These are phyloP conservation scores for Blastomyces parvus DNA, from an alignment of 2,329 filamentous ascomycete species.

Conservation along the genomic window DNA sequence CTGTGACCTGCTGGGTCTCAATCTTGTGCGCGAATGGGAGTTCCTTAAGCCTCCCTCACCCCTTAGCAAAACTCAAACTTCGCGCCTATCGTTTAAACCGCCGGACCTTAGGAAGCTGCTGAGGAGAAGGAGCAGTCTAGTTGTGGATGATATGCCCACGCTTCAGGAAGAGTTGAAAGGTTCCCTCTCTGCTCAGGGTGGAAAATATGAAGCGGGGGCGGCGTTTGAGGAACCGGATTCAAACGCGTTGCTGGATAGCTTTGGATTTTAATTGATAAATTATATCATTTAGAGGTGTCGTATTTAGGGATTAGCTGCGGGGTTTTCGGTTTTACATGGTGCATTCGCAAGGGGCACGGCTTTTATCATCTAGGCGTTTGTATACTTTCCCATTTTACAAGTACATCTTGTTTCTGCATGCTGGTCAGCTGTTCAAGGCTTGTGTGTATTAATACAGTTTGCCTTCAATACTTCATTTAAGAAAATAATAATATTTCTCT, in stretches of 20 bases:
- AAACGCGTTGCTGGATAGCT: slow-evolving; percentile 78
- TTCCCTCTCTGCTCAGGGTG: slow-evolving; percentile 23
- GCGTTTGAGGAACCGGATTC: slow-evolving; percentile 90
- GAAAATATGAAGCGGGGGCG: slow-evolving; percentile 55
- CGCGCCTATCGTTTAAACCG: slow-evolving; percentile 19
- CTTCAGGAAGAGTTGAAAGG: slow-evolving; percentile 32
- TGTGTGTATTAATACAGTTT: not conserved
- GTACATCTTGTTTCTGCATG: not conserved
- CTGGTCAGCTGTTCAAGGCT: not conserved
- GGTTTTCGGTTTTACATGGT: not conserved
- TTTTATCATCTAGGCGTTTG: not conserved
- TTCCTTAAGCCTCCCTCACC: slow-evolving; percentile 24
- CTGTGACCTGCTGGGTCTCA: slow-evolving; percentile 78
- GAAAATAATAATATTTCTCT: not conserved
- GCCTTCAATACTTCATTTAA: not conserved
- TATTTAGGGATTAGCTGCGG: not conserved
- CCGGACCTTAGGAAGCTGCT: slow-evolving; percentile 59
- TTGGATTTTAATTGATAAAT: slow-evolving; percentile 60
- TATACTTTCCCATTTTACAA: not conserved
- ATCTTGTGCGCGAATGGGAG: slow-evolving; percentile 55
- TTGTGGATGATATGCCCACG: slow-evolving; percentile 58
- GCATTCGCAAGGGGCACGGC: not conserved
- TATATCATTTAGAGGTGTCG: not conserved
- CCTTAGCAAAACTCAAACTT: slow-evolving; percentile 32
- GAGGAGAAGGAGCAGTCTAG: slow-evolving; percentile 62